Evolutionary conservation across 768 basidiomycete genomes (phyloP), one percentile per base, ranked within the genome.

Genomic region (Suillus discolor): DNA sequence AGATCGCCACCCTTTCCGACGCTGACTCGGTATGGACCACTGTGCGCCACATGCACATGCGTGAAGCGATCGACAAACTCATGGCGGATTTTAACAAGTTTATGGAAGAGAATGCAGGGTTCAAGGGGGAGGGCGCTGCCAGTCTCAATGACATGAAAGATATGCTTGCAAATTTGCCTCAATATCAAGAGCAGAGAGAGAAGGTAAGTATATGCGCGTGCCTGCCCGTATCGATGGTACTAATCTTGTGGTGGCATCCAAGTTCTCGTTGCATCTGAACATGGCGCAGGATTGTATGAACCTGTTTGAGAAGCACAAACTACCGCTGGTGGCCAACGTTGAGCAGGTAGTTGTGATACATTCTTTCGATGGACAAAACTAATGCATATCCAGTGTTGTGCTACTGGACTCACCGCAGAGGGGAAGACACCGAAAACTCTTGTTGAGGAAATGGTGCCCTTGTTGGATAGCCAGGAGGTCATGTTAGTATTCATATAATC

Each of bases 251-350:
- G 34, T 39, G n/a, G 39, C 20, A 47, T 28, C 31, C 45, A 74
- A 98, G 93, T 98, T 98, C 79, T 99, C 97, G 2, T 77, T 97
- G 53, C 97, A 99, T 78, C 81, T 99, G 49, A 97, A 90, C 70
- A 97, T 99, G 93, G 97, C 97, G 0, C 94, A 98, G 75, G 94
- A 97, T 69, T 98, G 95, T 72, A 99, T 99, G 97, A 85, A 79
- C 8, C 84, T 95, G 45, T 99, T 99, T 70, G 96, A 96, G 75
- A 87, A 86, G 67, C 89, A 93, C 73, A 94, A 95, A 71, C 79
- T 99, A 57, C 85, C 94, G 12, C 80, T 88, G 25, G 85, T 94
- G 1, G 97, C 91, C 11, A 89, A 88, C 45, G 93, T 99, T 41
- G 97, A 99, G 77, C 97, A 99, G 87, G 96, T 60, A 60, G 25